Evolutionary conservation across 768 basidiomycete genomes (phyloP).

Genomic region (Phylloporus rhodoxanthus): DNA sequence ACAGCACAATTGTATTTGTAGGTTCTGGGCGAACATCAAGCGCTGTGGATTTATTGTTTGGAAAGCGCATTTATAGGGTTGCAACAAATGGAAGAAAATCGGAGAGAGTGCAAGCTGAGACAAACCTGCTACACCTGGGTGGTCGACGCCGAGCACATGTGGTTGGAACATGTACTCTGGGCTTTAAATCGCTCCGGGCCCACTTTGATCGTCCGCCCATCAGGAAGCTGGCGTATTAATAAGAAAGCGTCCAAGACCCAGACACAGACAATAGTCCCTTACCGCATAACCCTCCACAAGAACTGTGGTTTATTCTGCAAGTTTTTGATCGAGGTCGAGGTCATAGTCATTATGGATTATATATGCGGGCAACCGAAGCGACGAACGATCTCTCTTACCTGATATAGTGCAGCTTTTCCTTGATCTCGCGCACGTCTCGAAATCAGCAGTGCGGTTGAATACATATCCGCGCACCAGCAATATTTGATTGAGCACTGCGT

Average conservation of each 20-base stretch:
- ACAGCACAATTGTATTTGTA: conserved; percentile 98
- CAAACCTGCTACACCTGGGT: conserved; percentile 89
- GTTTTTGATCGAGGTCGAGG: conserved; percentile 87
- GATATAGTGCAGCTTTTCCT: conserved; percentile 99
- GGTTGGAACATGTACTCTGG: conserved; percentile 99
- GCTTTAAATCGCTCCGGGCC: conserved; percentile 96
- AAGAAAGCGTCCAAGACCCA: background rate
- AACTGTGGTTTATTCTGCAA: conserved; percentile 94
- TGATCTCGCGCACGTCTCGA: conserved; percentile 99
- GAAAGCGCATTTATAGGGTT: conserved; percentile 83
- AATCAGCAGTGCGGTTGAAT: conserved; percentile 98
- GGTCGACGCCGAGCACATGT: conserved; percentile 93
- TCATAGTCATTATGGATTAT: conserved; percentile 72
- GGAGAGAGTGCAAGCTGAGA: conserved; percentile 1
- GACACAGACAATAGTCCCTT: conserved; percentile 19
- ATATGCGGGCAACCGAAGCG: background rate
- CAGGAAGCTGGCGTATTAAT: conserved; percentile 65
- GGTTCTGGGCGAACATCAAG: conserved; percentile 80
- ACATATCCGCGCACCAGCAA: conserved; percentile 99
- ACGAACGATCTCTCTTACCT: conserved; percentile 48
- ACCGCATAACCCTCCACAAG: conserved; percentile 93
- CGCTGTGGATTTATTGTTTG: conserved; percentile 87
- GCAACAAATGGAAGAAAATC: too few species aligned
- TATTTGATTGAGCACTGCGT: conserved; percentile 98
- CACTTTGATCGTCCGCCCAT: conserved; percentile 94